Evolutionary conservation across 208 protist species (phyloP).

Genomic region (Trypanosoma platydactyli): DNA sequence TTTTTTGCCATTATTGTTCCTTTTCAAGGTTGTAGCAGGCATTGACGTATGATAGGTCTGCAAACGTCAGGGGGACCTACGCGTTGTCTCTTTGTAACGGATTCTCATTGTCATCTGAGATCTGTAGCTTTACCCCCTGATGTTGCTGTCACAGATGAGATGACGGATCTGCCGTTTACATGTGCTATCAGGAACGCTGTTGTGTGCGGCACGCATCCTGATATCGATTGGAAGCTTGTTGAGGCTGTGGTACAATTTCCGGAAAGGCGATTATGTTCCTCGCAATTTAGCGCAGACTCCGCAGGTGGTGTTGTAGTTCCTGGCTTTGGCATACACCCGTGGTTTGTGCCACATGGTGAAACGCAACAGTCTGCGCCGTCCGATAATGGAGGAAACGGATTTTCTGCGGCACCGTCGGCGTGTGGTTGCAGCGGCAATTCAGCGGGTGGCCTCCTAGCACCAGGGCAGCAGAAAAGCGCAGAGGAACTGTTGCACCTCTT

Average conservation of each 20-base stretch:
- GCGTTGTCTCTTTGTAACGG: conserved; percentile 20
- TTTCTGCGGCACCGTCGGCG: neutral
- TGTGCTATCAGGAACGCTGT: conserved; percentile 28
- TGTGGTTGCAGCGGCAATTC: neutral
- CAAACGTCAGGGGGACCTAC: neutral
- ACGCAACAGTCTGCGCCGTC: neutral
- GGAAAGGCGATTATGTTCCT: neutral
- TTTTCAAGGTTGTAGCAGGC: neutral
- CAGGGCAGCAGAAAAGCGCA: conserved; percentile 8
- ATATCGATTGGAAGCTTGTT: conserved; percentile 60
- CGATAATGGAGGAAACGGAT: neutral
- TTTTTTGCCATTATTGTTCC: neutral
- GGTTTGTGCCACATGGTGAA: conserved; percentile 37
- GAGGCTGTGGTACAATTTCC: neutral
- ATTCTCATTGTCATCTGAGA: conserved; percentile 48
- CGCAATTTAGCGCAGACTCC: neutral
- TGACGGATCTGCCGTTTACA: neutral
- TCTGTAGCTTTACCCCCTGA: neutral
- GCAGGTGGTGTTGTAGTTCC: conserved; percentile 11
- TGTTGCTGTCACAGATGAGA: neutral
- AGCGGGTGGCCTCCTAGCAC: neutral
- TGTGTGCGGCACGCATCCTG: conserved; percentile 75
- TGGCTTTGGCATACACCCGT: conserved; percentile 83
- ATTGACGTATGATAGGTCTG: neutral
- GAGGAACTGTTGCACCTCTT: conserved; percentile 37